Percentiles rank a stretch among this genome's conserved stretches.
Conservation (phyloP, 495 filamentous ascomycete genomes). For the Astrocystis sublimbata region DNA sequence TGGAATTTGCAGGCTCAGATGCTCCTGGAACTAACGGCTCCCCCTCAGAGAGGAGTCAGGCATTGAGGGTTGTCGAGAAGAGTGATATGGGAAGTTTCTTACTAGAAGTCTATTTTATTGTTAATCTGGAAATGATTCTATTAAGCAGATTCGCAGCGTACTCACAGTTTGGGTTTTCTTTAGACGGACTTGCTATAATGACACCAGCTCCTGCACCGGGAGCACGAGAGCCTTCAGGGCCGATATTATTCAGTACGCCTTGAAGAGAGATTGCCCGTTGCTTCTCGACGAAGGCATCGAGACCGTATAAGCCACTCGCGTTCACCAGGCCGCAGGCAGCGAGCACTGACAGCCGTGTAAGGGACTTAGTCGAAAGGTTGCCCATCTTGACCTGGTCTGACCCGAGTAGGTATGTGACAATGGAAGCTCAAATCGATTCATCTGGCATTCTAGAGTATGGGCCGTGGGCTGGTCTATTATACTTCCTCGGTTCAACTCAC, state of each 20-base stretch:
- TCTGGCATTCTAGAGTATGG: neutral
- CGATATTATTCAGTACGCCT: slow-evolving; percentile 60
- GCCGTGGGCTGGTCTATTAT: neutral
- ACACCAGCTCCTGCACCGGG: slow-evolving; percentile 50
- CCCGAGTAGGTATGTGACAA: neutral
- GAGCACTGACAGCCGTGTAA: slow-evolving; percentile 5
- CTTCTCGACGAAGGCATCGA: slow-evolving; percentile 37
- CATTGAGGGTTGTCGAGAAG: too few species aligned
- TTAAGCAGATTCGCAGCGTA: slow-evolving; percentile 3
- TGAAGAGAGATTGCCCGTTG: slow-evolving; percentile 47
- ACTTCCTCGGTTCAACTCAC: neutral
- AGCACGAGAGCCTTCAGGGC: slow-evolving; percentile 47
- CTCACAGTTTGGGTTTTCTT: slow-evolving; percentile 56
- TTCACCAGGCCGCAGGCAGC: slow-evolving; percentile 8
- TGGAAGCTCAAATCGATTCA: neutral
- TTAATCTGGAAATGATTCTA: neutral
- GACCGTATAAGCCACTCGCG: slow-evolving; percentile 14
- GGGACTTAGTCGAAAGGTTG: slow-evolving; percentile 8
- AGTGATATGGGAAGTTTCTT: too few species aligned
- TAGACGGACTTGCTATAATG: slow-evolving; percentile 59
- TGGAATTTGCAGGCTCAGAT: too few species aligned
- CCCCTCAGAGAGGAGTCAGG: too few species aligned
- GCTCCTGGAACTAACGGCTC: too few species aligned
- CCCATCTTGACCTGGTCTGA: slow-evolving; percentile 14
- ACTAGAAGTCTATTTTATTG: slow-evolving; percentile 51